Evolutionary conservation across 2,329 filamentous ascomycete species (phyloP).

Genomic region (Epichloe coenophiala): DNA sequence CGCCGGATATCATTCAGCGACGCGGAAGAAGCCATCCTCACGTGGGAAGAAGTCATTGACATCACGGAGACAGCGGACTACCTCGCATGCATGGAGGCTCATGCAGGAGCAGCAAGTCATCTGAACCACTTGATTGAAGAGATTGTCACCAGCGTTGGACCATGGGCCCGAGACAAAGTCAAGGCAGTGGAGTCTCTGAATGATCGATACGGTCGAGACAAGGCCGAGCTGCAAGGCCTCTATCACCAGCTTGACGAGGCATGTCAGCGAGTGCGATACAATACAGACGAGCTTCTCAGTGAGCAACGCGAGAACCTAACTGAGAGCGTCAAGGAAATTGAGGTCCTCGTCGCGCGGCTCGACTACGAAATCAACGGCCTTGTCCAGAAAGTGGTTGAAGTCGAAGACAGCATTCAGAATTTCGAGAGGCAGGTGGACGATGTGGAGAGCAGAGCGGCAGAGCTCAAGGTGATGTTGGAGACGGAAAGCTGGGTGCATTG

Average conservation of each 20-base stretch:
- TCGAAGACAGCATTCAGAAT: constrained; percentile 67
- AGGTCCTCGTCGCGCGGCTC: constrained; percentile 68
- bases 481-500: constrained; percentile 52
- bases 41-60: constrained; percentile 45
- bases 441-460: constrained; percentile 50
- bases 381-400: constrained; percentile 69
- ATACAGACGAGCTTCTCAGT: constrained; percentile 53
- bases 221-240: constrained; percentile 49
- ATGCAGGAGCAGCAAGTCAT: constrained; percentile 39
- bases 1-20: constrained; percentile 63
- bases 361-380: constrained; percentile 84
- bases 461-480: constrained; percentile 48
- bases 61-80: constrained; percentile 20
- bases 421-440: constrained; percentile 69
- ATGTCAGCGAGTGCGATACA: constrained; percentile 53
- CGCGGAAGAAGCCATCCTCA: constrained; percentile 60
- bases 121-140: constrained; percentile 39
- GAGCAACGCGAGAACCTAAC: constrained; percentile 55
- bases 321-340: constrained; percentile 65
- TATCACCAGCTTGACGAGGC: constrained; percentile 59
- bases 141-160: constrained; percentile 38
- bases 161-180: constrained; percentile 50
- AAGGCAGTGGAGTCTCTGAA: constrained; percentile 45
- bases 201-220: constrained; percentile 45
- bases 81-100: constrained; percentile 16